phyloP scores from a whole-genome alignment of 495 filamentous ascomycete genomes.

The Apodospora peruviana region DNA sequence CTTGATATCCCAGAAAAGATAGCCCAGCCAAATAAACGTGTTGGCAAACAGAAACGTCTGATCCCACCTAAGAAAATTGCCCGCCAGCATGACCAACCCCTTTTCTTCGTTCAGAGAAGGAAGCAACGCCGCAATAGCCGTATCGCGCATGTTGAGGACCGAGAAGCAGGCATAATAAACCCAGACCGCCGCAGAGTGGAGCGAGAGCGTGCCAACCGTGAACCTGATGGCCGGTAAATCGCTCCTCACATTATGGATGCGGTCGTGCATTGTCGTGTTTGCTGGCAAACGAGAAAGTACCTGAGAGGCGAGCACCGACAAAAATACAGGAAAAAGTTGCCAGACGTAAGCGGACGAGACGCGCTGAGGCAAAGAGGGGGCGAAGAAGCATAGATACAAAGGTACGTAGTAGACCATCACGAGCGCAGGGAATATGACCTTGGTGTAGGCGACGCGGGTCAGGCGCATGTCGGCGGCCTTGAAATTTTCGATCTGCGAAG shows the following conservation, averaged over 20 bases:
- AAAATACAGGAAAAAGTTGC: neutral
- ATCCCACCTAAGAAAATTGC: too few relatives aligned
- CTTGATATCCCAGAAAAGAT: neutral
- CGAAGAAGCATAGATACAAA: neutral
- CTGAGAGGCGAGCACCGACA: constrained; percentile 4
- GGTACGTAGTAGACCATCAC: neutral
- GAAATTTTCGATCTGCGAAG: constrained; percentile 9
- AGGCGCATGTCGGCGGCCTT: constrained; percentile 7
- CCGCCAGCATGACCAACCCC: constrained; percentile 1
- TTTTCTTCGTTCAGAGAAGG: neutral
- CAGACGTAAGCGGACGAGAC: neutral
- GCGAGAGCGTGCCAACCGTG: neutral
- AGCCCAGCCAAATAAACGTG: constrained; percentile 1
- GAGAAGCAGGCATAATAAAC: neutral
- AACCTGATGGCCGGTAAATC: constrained; percentile 1
- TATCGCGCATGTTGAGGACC: neutral
- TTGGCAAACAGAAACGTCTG: constrained; percentile 3
- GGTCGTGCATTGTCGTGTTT: neutral
- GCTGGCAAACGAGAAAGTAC: neutral
- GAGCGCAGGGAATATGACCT: neutral
- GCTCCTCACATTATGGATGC: neutral
- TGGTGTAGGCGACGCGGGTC: constrained; percentile 4
- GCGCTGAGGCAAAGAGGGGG: neutral
- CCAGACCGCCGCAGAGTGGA: neutral
- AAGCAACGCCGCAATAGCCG: neutral